phyloP scores from a whole-genome alignment of 371 early-diverging fungal genomes.

The Saksenaea vasiformis region DNA sequence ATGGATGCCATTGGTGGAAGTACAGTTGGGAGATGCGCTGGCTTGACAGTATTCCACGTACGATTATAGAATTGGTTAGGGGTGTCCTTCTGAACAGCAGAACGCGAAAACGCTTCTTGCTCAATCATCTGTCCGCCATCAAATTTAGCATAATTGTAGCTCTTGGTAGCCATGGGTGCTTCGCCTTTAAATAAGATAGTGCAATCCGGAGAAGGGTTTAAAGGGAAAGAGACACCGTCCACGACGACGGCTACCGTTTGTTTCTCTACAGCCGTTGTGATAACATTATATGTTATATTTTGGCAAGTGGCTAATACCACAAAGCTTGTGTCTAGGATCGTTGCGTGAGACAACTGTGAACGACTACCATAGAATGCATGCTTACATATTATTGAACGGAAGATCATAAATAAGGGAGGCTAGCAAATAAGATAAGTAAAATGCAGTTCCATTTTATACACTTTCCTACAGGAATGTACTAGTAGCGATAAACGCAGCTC shows the following conservation, averaged over 20 bases:
- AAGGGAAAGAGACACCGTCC: background rate
- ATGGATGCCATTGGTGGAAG: conserved; percentile 19
- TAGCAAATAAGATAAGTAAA: no score
- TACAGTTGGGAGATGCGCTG: conserved; percentile 10
- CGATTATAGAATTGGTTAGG: conserved; percentile 29
- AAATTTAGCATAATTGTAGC: conserved; percentile 21
- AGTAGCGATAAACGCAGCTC: no score
- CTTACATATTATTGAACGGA: no score
- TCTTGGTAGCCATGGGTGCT: conserved; percentile 22
- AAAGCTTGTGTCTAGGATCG: background rate
- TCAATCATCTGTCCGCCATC: conserved; percentile 6
- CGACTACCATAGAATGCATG: no score
- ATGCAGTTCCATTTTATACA: no score
- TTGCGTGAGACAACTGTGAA: no score
- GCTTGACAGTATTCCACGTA: conserved; percentile 18
- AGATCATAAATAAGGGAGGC: no score
- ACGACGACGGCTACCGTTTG: conserved; percentile 11
- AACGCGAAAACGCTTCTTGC: conserved; percentile 19
- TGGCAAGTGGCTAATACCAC: background rate
- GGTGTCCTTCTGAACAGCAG: conserved; percentile 4
- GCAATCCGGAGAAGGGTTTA: conserved; percentile 3
- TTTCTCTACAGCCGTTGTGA: background rate
- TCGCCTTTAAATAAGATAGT: conserved; percentile 8
- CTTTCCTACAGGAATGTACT: no score
- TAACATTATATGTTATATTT: conserved; percentile 6